phyloP scores from a whole-genome alignment of 129 eudicot genomes.

The Erigeron canadensis region DNA sequence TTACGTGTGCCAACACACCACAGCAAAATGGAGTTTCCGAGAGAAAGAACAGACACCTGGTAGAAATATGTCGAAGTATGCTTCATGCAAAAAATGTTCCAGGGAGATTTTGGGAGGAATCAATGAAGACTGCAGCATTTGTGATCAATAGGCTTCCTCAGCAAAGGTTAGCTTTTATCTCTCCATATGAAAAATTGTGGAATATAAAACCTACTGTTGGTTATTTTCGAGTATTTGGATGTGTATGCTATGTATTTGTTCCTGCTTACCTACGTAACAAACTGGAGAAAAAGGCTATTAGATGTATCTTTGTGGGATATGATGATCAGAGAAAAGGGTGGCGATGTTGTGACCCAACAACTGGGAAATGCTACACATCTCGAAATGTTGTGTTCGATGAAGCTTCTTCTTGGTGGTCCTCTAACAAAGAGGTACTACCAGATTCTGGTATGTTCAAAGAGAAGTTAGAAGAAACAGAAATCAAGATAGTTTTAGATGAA shows the following conservation, averaged over 20 bases:
- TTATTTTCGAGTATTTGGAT: no score
- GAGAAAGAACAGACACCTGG: no score
- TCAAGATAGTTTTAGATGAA: background rate
- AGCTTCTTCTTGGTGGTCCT: background rate
- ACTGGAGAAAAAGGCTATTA: background rate
- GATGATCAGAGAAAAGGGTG: background rate
- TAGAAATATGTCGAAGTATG: no score
- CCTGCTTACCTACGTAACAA: no score
- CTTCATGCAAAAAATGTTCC: no score
- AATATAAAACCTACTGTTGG: background rate
- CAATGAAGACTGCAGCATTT: no score
- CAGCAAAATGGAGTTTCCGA: background rate
- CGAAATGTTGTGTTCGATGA: background rate
- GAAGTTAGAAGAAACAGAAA: background rate
- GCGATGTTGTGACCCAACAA: background rate
- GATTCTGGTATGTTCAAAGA: background rate
- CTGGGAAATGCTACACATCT: background rate
- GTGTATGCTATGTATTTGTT: no score
- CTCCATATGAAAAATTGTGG: background rate
- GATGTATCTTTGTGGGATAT: background rate
- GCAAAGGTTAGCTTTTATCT: background rate
- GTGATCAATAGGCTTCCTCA: background rate
- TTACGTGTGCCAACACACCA: background rate
- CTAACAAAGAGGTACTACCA: background rate
- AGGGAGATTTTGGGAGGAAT: no score